Evolutionary conservation across 1,284 basidiomycete species (phyloP), one percentile per base, ranked within the genome.

Genomic region (Caloboletus firmus): DNA sequence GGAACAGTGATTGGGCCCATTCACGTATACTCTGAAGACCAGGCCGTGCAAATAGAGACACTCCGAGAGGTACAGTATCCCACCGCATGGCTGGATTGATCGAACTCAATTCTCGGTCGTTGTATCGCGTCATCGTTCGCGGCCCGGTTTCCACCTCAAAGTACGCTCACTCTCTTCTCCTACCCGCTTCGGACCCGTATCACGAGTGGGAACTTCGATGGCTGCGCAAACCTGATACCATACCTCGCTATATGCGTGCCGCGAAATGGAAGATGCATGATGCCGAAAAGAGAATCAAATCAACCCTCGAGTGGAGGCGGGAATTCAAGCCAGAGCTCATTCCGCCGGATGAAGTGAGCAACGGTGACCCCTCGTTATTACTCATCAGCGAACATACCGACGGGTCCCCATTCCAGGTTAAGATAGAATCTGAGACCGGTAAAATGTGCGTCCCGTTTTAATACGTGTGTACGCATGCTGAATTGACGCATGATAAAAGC

Each of bases 301-400:
- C 76, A 4, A 93, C 91, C 0, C 60, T 94, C 4, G 87, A 90
- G 59, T 93, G 91, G 91, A 76, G 91, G 51, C 75, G 91, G 45
- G 87, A 90, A 54, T 93, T 77, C 68, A 83, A 88, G 68, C 91
- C 91, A 0, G 91, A 94, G 57, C 73, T 93, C 31, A 93, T 93
- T 56, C 76, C 79, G 7, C 90, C 91, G 1, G 87, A 85, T 40
- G 90, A 93, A 60, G 81, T 84, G 45, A 64, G 74, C 52, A 13
- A 43, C 17, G 24, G 11, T 49, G 54, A 51, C 26, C 22, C 17
- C 34, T 40, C 36, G 8, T 40, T 18, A 24, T 54, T 46, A 20
- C 34, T 55, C 44, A 49, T 40, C 43, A 46, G 22, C 39, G 28
- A 30, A 41, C 32, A 41, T 24, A 30, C 26, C 20, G n/a, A n/a